Conservation (phyloP, 139 green algal species). For the Coelastrella sp. region DNA sequence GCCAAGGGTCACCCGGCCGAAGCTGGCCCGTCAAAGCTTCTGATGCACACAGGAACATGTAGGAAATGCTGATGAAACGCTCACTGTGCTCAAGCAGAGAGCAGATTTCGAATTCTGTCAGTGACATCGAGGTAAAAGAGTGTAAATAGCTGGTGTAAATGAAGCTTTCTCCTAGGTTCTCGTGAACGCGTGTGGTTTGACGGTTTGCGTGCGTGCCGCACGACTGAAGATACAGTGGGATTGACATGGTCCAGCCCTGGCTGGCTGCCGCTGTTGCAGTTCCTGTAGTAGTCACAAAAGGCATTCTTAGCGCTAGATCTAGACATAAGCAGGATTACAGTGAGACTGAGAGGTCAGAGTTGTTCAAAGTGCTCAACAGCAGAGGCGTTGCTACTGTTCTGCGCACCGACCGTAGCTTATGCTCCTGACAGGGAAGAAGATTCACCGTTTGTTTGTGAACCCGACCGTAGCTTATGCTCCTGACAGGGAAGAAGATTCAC, state of each 20-base stretch:
- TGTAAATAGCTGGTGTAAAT: neutral
- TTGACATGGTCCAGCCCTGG: constrained; percentile 40
- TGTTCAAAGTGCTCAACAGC: neutral
- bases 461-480: neutral
- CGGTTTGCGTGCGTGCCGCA: too few relatives aligned
- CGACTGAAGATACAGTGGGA: too few relatives aligned
- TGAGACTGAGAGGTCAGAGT: neutral
- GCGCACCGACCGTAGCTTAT: neutral
- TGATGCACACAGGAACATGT: too few relatives aligned
- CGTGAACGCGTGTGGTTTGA: too few relatives aligned
- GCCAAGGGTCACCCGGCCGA: too few relatives aligned
- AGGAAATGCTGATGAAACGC: too few relatives aligned
- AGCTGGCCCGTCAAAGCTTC: too few relatives aligned
- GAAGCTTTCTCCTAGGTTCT: too few relatives aligned
- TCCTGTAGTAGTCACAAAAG: constrained; percentile 47
- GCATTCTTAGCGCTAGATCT: constrained; percentile 33
- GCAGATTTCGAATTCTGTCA: neutral
- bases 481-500: constrained; percentile 62
- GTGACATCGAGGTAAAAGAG: neutral
- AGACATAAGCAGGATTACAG: neutral
- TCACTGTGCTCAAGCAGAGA: neutral
- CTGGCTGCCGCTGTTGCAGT: constrained; percentile 44
- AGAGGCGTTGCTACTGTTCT: neutral
- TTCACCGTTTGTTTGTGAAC: too few relatives aligned
- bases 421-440: constrained; percentile 57